phyloP scores from a whole-genome alignment of 1,284 basidiomycete genomes.

The Heterobasidion annosum region DNA sequence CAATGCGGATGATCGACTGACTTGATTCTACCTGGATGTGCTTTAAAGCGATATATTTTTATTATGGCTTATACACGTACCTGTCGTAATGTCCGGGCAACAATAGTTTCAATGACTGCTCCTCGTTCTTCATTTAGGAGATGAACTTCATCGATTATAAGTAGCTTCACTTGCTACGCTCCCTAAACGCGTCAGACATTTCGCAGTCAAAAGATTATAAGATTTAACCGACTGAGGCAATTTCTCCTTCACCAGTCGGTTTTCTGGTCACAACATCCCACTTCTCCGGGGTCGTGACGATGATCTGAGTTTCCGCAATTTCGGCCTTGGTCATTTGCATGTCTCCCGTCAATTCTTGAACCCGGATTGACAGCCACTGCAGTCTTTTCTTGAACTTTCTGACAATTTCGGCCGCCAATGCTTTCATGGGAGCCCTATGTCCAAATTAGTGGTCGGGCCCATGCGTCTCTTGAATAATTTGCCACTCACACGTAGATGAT shows the following conservation, averaged over 20 bases:
- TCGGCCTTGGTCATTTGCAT: constrained; percentile 97
- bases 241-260: constrained; percentile 92
- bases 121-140: constrained; percentile 97
- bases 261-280: constrained; percentile 99
- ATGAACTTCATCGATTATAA: constrained; percentile 99
- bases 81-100: constrained; percentile 90
- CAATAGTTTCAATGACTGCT: constrained; percentile 97
- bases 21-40: constrained; percentile 79
- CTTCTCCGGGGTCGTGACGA: constrained; percentile 99
- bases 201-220: not conserved
- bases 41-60: not conserved
- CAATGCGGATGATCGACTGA: constrained; percentile 96
- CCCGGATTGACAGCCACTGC: constrained; percentile 83
- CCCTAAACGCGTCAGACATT: not conserved
- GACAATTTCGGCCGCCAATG: constrained; percentile 91
- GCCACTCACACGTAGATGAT: constrained; percentile 86
- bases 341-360: constrained; percentile 93
- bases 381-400: constrained; percentile 88
- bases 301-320: constrained; percentile 94
- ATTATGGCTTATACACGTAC: constrained; percentile 27
- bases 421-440: constrained; percentile 93
- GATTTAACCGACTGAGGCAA: constrained; percentile 60
- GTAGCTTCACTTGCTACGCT: constrained; percentile 77
- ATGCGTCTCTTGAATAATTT: not conserved
- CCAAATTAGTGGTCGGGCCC: not conserved